phyloP scores from a whole-genome alignment of 2,329 filamentous ascomycete species.

The Ustulina deusta region DNA sequence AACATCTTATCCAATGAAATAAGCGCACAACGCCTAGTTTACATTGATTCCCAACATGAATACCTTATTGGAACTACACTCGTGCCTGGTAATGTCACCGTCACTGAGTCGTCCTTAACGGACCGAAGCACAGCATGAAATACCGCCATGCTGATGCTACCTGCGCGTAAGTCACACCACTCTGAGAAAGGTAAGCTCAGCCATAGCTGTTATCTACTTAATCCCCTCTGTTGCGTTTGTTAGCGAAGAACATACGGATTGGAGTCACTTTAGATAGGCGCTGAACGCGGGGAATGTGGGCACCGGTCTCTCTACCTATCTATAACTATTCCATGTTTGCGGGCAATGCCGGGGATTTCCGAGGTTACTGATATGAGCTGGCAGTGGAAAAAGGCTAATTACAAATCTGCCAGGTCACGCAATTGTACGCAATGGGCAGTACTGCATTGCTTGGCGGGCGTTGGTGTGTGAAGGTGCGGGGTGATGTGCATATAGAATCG shows the following conservation, averaged over 20 bases:
- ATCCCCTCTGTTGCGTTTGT: too few species aligned
- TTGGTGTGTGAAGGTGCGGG: conserved; percentile 12
- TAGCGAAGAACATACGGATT: too few species aligned
- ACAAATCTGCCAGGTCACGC: conserved; percentile 22
- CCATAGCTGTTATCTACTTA: too few species aligned
- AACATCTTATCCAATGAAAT: not conserved
- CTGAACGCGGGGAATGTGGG: too few species aligned
- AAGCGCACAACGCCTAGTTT: not conserved
- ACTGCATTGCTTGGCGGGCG: too few species aligned
- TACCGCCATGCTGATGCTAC: not conserved
- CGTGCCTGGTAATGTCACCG: not conserved
- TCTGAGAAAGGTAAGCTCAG: too few species aligned
- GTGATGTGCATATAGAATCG: not conserved
- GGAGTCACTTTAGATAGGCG: too few species aligned
- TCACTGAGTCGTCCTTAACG: not conserved
- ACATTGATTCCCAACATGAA: not conserved
- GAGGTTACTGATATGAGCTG: conserved; percentile 2
- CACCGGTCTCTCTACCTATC: too few species aligned
- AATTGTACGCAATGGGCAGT: conserved; percentile 30
- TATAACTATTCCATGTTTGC: not conserved
- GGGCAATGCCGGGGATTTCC: conserved; percentile 9
- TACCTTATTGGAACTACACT: not conserved
- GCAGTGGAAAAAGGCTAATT: conserved; percentile 24
- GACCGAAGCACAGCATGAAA: not conserved
- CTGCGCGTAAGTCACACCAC: not conserved